These are phyloP conservation scores for Pythium brachiatum DNA, from an alignment of 352 stramenopile genomes.

Conservation along the genomic window DNA sequence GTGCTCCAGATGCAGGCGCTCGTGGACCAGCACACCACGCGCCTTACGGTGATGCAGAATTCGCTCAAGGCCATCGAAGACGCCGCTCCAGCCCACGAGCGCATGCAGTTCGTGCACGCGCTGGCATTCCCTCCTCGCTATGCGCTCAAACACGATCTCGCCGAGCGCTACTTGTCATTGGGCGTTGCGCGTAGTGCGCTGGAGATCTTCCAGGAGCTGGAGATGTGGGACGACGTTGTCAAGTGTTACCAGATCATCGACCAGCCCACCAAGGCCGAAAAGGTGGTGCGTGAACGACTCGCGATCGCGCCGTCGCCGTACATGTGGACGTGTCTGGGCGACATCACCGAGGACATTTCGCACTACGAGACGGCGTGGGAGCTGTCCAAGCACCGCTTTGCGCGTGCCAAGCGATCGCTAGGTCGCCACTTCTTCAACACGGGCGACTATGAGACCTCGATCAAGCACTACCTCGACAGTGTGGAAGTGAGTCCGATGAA, in stretches of 20 bases:
- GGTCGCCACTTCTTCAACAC: slow-evolving; percentile 89
- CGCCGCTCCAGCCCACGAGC: slow-evolving; percentile 86
- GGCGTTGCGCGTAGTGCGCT: slow-evolving; percentile 87
- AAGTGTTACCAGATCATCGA: slow-evolving; percentile 94
- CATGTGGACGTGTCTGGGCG: slow-evolving; percentile 93
- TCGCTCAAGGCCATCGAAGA: slow-evolving; percentile 86
- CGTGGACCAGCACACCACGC: slow-evolving; percentile 94
- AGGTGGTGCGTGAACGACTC: slow-evolving; percentile 87
- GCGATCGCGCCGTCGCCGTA: slow-evolving; percentile 84
- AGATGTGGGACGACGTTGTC: slow-evolving; percentile 96
- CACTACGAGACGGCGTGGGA: slow-evolving; percentile 93
- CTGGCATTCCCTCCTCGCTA: slow-evolving; percentile 94
- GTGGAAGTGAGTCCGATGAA: slow-evolving; percentile 89
- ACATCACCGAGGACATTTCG: slow-evolving; percentile 87
- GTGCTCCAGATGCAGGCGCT: slow-evolving; percentile 97
- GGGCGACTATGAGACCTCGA: slow-evolving; percentile 70
- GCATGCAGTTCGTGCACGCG: slow-evolving; percentile 89
- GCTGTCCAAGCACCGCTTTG: slow-evolving; percentile 90
- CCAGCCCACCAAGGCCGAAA: slow-evolving; percentile 88
- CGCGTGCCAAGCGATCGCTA: slow-evolving; percentile 89
- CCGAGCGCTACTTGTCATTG: slow-evolving; percentile 91
- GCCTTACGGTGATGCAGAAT: slow-evolving; percentile 90
- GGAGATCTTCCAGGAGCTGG: slow-evolving; percentile 93
- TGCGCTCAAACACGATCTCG: slow-evolving; percentile 91
- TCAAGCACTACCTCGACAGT: slow-evolving; percentile 80